Evolutionary conservation across 2,329 filamentous ascomycete species (phyloP), one percentile per base, ranked within the genome.

Genomic region (Talaromyces sp.): DNA sequence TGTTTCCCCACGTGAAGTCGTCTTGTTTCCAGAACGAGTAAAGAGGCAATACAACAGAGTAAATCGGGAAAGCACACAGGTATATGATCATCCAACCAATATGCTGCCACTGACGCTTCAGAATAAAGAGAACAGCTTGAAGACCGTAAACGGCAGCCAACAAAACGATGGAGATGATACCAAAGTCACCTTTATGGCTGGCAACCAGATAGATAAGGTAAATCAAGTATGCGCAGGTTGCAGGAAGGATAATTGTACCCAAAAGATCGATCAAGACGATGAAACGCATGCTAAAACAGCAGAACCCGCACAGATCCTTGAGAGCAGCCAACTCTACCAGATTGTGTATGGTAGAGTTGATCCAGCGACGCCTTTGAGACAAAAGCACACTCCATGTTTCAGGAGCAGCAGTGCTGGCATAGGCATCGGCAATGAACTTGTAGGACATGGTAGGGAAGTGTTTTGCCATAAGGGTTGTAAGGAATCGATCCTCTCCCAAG

Each of bases 11-110:
- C 1, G 89, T 89, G 84, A 99, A 99, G 81, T 99, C 94, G 79
- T 99, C 95, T 78, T 97, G 93, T 80, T 97, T 96, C 95, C 95
- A 99, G 89, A 99, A 99, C 0, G 94, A 97, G 82, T 98, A 99
- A 68, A 99, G 82, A 0, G 95, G 95, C 13, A 99, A 86, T 68
- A 96, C 76, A 72, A 99, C 91, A 3, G 90, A 95, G 82, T 94
- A 97, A 71, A 99, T 90, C 0, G 95, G 95, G 82, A 91, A 97
- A 2, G 95, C 95, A n/a, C 96, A 71, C 68, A 99, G 85, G 80
- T 99, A 99, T 75, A 99, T 98, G 70, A 99, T 90, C 93, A 99
- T 98, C 95, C 95, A 99, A 70, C 95, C 95, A 67, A 99, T 87
- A 75, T 98, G 94, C 77, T 99, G 93, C 95, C 95, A 99, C 79